These are phyloP conservation scores for Saussurea involucrata DNA, from an alignment of 129 eudicot genomes.

Conservation along the genomic window DNA sequence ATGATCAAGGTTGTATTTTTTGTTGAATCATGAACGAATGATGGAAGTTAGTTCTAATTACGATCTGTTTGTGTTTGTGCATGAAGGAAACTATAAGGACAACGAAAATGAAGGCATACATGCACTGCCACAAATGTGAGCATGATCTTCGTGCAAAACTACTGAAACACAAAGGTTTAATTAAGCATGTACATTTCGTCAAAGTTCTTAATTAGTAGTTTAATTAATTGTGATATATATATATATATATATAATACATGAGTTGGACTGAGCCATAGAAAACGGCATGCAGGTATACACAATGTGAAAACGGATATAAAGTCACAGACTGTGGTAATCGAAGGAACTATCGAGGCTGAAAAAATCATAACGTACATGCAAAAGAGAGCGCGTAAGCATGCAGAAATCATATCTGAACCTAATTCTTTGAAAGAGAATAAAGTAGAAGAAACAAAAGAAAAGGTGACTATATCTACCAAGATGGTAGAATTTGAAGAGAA, in stretches of 20 bases:
- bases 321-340: constrained; percentile 68
- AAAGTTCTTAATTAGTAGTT: not conserved
- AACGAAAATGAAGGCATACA: constrained; percentile 52
- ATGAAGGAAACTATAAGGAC: constrained; percentile 55
- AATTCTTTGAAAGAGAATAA: constrained; percentile 28
- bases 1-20: not conserved
- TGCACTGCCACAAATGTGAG: constrained; percentile 86
- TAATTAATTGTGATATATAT: not conserved
- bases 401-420: constrained; percentile 51
- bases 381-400: constrained; percentile 60
- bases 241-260: too few species aligned
- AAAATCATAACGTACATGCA: constrained; percentile 61
- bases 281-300: constrained; percentile 64
- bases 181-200: not conserved
- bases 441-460: constrained; percentile 40
- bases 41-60: not conserved
- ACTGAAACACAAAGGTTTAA: constrained; percentile 78
- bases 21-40: not conserved
- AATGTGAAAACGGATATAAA: constrained; percentile 71
- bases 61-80: not conserved
- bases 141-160: constrained; percentile 50
- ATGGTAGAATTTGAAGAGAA: constrained; percentile 48
- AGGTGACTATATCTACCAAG: constrained; percentile 20
- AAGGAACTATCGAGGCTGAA: constrained; percentile 69
- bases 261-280: not conserved